Conservation (phyloP, 495 filamentous ascomycete species). For the Echria macrotheca region DNA sequence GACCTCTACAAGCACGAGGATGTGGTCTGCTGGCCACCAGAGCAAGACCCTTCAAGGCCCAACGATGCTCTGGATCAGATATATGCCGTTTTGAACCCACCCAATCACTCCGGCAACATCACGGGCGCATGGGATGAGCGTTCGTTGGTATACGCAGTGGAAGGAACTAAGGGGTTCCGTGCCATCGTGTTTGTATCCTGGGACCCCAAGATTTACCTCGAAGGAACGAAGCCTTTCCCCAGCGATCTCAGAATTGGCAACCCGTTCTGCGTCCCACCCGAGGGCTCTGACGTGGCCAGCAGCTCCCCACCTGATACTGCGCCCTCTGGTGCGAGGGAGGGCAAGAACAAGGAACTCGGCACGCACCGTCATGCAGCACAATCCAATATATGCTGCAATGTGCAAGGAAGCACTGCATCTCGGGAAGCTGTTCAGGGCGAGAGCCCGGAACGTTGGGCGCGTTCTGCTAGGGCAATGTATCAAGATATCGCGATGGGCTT, state of each 20-base stretch:
- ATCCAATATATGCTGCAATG: background rate
- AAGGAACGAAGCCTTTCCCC: conserved; percentile 17
- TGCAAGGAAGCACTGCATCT: background rate
- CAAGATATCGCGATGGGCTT: conserved; percentile 26
- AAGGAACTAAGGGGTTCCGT: conserved; percentile 34
- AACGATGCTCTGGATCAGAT: conserved; percentile 39
- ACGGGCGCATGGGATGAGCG: conserved; percentile 56
- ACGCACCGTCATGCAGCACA: background rate
- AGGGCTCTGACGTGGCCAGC: conserved; percentile 1
- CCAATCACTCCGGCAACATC: conserved; percentile 41
- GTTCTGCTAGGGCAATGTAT: conserved; percentile 27
- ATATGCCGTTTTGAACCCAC: conserved; percentile 53
- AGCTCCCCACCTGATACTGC: background rate
- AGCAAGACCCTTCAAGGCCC: conserved; percentile 30
- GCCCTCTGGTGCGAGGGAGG: conserved; percentile 20
- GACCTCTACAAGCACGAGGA: conserved; percentile 43
- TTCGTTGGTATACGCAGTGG: conserved; percentile 52
- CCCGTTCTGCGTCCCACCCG: background rate
- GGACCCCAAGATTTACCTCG: conserved; percentile 44
- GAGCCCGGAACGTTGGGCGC: conserved; percentile 19
- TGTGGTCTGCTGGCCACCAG: conserved; percentile 56
- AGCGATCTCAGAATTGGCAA: background rate
- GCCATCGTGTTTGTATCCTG: conserved; percentile 59
- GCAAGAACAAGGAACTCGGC: background rate
- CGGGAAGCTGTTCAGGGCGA: background rate